Conservation (phyloP, 345 rosid species). For the Bruguiera gymnorhiza region DNA sequence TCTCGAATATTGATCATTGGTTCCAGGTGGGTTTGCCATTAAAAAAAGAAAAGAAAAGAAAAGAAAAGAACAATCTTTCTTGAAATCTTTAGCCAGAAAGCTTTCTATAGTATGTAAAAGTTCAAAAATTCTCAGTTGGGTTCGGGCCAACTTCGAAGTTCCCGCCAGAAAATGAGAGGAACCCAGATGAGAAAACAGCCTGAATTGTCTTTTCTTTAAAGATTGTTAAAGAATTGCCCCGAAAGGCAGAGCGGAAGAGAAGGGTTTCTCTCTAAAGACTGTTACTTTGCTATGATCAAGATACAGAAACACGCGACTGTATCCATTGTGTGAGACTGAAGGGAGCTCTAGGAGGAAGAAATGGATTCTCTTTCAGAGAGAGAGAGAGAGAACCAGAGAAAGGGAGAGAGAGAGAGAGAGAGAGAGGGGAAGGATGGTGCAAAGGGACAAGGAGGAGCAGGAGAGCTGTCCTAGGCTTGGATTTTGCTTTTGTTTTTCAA, state of each 20-base stretch:
- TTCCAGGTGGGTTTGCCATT: conserved; percentile 59
- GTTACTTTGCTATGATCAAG: background rate
- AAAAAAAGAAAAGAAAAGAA: background rate
- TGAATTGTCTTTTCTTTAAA: background rate
- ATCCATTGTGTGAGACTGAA: background rate
- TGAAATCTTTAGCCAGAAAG: background rate
- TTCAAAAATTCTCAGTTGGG: background rate
- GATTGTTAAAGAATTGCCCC: background rate
- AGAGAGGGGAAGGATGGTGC: too few relatives aligned
- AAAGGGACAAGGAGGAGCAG: background rate
- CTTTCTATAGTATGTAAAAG: background rate
- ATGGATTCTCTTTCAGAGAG: background rate
- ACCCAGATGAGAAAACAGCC: background rate
- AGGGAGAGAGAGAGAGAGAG: background rate
- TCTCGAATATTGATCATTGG: conserved; percentile 32
- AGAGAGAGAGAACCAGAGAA: background rate
- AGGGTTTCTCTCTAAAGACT: background rate
- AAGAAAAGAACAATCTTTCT: background rate
- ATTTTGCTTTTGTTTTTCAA: too few relatives aligned
- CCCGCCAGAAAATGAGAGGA: conserved; percentile 11
- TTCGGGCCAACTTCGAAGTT: conserved; percentile 12
- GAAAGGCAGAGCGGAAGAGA: background rate
- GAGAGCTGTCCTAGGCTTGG: too few relatives aligned
- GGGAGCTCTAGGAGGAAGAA: background rate
- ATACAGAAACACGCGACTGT: background rate